These are phyloP conservation scores for Colletotrichum navitas DNA, from an alignment of 2,329 filamentous ascomycete species.

Conservation along the genomic window DNA sequence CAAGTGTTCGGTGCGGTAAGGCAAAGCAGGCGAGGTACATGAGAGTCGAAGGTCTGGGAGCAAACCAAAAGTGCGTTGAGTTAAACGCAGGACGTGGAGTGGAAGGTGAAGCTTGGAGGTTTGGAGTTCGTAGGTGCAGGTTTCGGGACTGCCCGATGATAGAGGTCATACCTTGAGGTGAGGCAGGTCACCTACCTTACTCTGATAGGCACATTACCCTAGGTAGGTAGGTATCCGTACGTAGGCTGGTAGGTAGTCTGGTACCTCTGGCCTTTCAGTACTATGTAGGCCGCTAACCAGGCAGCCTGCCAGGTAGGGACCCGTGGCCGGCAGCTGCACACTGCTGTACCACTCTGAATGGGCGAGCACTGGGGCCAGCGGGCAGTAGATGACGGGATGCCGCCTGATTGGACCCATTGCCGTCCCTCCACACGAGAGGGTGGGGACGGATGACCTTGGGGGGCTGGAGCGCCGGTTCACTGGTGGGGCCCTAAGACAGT, in stretches of 20 bases:
- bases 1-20: slow-evolving; percentile 10
- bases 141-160: slow-evolving; percentile 31
- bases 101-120: slow-evolving; percentile 37
- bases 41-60: slow-evolving; percentile 35
- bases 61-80: slow-evolving; percentile 17
- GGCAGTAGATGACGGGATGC: slow-evolving; percentile 34
- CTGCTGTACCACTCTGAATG: slow-evolving; percentile 31
- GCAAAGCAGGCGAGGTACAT: slow-evolving; percentile 20
- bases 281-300: not conserved
- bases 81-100: slow-evolving; percentile 8
- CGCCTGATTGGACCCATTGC: slow-evolving; percentile 28
- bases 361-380: slow-evolving; percentile 20
- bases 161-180: slow-evolving; percentile 15
- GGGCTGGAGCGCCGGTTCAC: slow-evolving; percentile 26
- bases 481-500: slow-evolving; percentile 10
- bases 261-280: slow-evolving; percentile 2
- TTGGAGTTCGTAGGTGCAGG: slow-evolving; percentile 34
- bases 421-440: slow-evolving; percentile 18
- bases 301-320: slow-evolving; percentile 26
- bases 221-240: not conserved
- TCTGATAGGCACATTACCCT: not conserved
- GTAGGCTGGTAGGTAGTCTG: not conserved
- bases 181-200: not conserved
- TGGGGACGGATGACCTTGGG: slow-evolving; percentile 37
- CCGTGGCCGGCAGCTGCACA: slow-evolving; percentile 28